A percentile compares a stretch with the other conserved stretches of the same genome.
These are phyloP conservation scores for Curvularia sp. DNA, from an alignment of 2,329 filamentous ascomycete species.

Conservation along the genomic window DNA sequence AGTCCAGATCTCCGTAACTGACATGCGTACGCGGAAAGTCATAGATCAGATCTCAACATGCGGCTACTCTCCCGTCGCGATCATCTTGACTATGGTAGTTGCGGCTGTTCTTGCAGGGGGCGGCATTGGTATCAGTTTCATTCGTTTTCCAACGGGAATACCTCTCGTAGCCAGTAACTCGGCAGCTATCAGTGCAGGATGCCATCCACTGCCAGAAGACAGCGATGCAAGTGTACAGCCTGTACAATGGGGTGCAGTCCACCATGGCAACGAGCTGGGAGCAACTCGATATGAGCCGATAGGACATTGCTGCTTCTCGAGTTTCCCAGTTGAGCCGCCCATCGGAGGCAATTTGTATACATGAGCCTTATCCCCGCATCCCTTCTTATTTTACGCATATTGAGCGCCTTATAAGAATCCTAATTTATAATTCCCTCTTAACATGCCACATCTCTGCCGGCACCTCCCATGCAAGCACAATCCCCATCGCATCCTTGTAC, in stretches of 20 bases:
- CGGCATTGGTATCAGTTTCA: slow-evolving; percentile 18
- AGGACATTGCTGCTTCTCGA: slow-evolving; percentile 31
- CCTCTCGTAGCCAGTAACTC: slow-evolving; percentile 39
- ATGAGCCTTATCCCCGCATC: not conserved
- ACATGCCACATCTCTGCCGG: slow-evolving; percentile 12
- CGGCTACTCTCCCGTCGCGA: slow-evolving; percentile 10
- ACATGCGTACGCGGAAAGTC: not conserved
- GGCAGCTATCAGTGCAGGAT: slow-evolving; percentile 47
- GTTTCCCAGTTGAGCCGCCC: slow-evolving; percentile 22
- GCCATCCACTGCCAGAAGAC: slow-evolving; percentile 30
- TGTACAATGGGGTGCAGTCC: slow-evolving; percentile 39
- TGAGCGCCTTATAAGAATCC: too few species aligned
- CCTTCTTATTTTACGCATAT: too few species aligned
- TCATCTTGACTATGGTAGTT: slow-evolving; percentile 22
- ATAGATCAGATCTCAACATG: slow-evolving; percentile 13
- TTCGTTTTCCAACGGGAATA: slow-evolving; percentile 31
- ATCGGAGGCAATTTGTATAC: slow-evolving; percentile 23
- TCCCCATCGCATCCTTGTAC: slow-evolving; percentile 6
- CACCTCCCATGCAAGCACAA: slow-evolving; percentile 7
- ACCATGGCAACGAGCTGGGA: not conserved
- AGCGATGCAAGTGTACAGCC: slow-evolving; percentile 22
- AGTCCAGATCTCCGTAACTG: not conserved
- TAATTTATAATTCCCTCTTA: slow-evolving; percentile 6
- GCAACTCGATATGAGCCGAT: slow-evolving; percentile 5
- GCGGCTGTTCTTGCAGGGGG: slow-evolving; percentile 18